Evolutionary conservation across 768 basidiomycete genomes (phyloP).

Genomic region (Russula virescens): DNA sequence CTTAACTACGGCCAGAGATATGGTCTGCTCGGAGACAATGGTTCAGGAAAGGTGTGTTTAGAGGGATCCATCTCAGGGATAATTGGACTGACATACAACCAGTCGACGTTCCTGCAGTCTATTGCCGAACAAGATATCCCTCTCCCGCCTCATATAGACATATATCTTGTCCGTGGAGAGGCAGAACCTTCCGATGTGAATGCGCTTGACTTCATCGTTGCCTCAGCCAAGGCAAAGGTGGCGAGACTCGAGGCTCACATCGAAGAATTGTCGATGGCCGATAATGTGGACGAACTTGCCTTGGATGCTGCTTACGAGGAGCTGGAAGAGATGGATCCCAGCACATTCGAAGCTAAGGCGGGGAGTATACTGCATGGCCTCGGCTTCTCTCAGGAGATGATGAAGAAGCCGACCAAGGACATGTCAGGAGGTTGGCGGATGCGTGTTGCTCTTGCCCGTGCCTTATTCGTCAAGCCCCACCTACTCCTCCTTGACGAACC

Average conservation of each 20-base stretch:
- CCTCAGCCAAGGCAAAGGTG: conserved; percentile 88
- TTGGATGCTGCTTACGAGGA: conserved; percentile 92
- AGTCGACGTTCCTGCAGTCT: conserved; percentile 96
- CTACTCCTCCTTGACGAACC: conserved; percentile 90
- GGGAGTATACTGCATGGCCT: conserved; percentile 96
- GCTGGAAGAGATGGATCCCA: conserved; percentile 94
- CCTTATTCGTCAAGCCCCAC: conserved; percentile 95
- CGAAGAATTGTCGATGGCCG: conserved; percentile 88
- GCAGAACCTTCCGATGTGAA: conserved; percentile 94
- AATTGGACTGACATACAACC: conserved; percentile 6
- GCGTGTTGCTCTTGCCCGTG: conserved; percentile 94
- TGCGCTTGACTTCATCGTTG: conserved; percentile 95
- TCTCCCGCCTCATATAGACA: conserved; percentile 93
- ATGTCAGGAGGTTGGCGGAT: conserved; percentile 99
- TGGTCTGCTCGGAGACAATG: conserved; percentile 94
- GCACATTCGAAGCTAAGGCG: conserved; percentile 93
- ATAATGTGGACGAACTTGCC: conserved; percentile 80
- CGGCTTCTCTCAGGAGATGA: conserved; percentile 86
- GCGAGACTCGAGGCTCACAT: conserved; percentile 89
- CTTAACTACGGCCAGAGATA: conserved; percentile 92
- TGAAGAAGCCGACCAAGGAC: conserved; percentile 94
- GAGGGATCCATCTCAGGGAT: conserved; percentile 9
- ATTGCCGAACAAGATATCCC: conserved; percentile 93
- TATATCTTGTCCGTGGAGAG: conserved; percentile 94
- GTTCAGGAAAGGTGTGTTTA: conserved; percentile 85